A percentile compares a stretch with the other conserved stretches of the same genome.
These are phyloP conservation scores for Ustilago nuda DNA, from an alignment of 1,284 basidiomycete genomes.

Conservation along the genomic window DNA sequence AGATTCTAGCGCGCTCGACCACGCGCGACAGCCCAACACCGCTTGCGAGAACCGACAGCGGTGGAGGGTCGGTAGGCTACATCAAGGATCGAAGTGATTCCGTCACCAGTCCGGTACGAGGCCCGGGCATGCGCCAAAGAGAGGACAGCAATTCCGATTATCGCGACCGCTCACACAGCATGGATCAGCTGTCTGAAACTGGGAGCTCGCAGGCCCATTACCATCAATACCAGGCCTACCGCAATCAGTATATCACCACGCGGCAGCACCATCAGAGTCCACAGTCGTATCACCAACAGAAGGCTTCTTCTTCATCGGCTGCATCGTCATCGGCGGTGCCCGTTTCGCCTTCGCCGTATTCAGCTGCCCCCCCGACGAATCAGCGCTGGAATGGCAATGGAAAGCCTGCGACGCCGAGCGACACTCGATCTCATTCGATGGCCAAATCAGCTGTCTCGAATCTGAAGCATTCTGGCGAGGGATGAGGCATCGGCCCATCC, in stretches of 20 bases:
- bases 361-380: neutral
- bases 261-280: constrained; percentile 14
- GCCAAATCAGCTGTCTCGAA: constrained; percentile 20
- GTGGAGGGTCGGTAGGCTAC: neutral
- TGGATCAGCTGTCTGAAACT: constrained; percentile 30
- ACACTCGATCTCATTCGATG: constrained; percentile 15
- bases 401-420: neutral
- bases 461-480: constrained; percentile 19
- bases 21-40: constrained; percentile 20
- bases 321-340: constrained; percentile 13
- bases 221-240: neutral
- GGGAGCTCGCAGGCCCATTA: constrained; percentile 23
- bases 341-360: constrained; percentile 12
- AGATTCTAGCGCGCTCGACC: constrained; percentile 56
- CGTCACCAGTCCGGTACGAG: too few relatives aligned
- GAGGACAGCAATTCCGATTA: constrained; percentile 4
- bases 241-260: constrained; percentile 10
- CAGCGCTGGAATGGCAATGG: constrained; percentile 11
- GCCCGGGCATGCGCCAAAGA: neutral
- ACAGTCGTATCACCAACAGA: constrained; percentile 20
- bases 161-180: constrained; percentile 26
- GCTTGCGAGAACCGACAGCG: constrained; percentile 14
- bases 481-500: neutral
- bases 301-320: constrained; percentile 21
- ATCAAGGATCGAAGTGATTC: constrained; percentile 17